Base-by-base conservation (phyloP, 441 rosid species). In the Jatropha podagrica region DNA sequence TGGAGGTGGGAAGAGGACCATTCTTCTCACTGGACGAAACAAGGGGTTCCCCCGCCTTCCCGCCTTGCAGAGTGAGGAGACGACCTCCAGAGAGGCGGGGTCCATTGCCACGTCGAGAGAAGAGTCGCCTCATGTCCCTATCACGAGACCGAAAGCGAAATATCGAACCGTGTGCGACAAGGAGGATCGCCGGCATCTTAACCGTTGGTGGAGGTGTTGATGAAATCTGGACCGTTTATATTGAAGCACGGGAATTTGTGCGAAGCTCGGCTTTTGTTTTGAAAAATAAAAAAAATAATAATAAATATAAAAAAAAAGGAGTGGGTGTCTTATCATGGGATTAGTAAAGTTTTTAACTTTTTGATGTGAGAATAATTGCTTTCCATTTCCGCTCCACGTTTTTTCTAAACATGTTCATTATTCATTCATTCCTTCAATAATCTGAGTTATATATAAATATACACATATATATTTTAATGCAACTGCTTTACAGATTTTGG, bases 141-240 rank as follows among this genome's bases (percentile, higher is more conserved):
- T 88, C 94, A 82, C 87, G 83, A 84, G 89, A 84, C 92, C 89
- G 86, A 86, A 91, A 91, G 92, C 77, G 82, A 75, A 48, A 76
- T 88, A 86, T 87, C 81, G 92, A 80, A 85, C 80, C 73, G 76
- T 77, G 90, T 82, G 96, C 67, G 20, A 49, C 44, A 20, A 49
- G 51, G 64, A 40, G 52, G 27, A 65, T 48, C 11, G 60, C 68
- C 46, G 17, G 42, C 73, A 85, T 82, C 80, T 49, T 37, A 2
- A 13, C 83, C 90, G 86, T 80, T 69, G 73, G 68, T 52, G 61
- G 0, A 51, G 37, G 3, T 68, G 27, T 3, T 27, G 15, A 59
- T 69, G 59, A 76, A 70, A 75, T 81, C n/a, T 69, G n/a, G 62
- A 62, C 81, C 91, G 90, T 86, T 74, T 78, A 77, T 49, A 69